A percentile compares a stretch with the other conserved stretches of the same genome.
Evolutionary conservation across 257 asterid species (phyloP).

Genomic region (Linderniella brevidens): DNA sequence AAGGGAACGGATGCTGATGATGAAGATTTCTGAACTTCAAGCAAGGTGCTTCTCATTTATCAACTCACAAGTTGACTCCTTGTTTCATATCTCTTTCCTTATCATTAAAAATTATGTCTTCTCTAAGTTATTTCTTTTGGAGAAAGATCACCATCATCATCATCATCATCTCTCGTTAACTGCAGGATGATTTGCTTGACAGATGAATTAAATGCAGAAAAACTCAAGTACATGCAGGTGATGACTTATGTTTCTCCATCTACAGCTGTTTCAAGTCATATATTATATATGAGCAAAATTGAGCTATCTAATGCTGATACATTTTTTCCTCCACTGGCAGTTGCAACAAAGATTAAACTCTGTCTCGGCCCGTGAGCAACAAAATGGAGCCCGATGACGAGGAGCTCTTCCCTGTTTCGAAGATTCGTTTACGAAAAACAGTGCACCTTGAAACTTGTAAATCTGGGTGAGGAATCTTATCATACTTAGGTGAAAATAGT

Average conservation of each 20-base stretch:
- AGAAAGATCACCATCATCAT: constrained; percentile 2
- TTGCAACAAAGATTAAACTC: no score
- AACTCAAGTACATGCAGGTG: constrained; percentile 58
- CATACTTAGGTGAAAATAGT: no score
- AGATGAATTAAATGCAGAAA: constrained; percentile 72
- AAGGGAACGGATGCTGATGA: constrained; percentile 65
- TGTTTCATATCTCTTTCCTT: neutral
- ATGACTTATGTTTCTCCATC: constrained; percentile 13
- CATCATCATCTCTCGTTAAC: constrained; percentile 11
- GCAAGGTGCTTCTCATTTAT: constrained; percentile 32
- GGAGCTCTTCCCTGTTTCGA: no score
- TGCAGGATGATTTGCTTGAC: constrained; percentile 82
- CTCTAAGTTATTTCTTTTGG: neutral
- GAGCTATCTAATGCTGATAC: no score
- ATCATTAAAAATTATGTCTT: neutral
- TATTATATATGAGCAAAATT: no score
- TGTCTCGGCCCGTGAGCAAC: no score
- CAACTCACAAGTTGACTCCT: neutral
- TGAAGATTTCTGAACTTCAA: constrained; percentile 79
- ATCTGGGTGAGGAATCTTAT: no score
- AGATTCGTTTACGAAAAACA: no score
- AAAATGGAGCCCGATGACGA: no score
- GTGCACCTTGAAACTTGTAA: no score
- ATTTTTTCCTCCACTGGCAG: no score
- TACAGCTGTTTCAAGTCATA: no score